A percentile compares a stretch with the other conserved stretches of the same genome.
These are phyloP conservation scores for Desmodesmus armatus DNA, from an alignment of 139 green algal genomes.

Conservation along the genomic window DNA sequence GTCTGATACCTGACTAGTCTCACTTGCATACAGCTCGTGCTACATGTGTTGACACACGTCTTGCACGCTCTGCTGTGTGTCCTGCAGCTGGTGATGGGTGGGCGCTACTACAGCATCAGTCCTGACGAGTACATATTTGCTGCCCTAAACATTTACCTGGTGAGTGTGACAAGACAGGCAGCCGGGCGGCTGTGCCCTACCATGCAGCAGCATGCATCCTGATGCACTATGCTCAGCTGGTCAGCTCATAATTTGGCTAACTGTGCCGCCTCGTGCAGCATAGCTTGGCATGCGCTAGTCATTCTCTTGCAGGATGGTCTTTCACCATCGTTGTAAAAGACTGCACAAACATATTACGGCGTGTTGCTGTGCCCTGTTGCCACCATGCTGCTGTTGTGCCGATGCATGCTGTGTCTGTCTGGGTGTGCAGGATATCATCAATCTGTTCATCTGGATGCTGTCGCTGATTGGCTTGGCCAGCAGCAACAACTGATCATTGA, in stretches of 20 bases:
- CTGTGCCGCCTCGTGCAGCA: neutral
- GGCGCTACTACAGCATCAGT: conserved; percentile 46
- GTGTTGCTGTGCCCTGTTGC: too few species aligned
- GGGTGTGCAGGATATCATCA: conserved; percentile 39
- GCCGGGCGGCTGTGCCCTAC: neutral
- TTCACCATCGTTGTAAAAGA: too few species aligned
- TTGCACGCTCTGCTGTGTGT: neutral
- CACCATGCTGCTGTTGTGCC: too few species aligned
- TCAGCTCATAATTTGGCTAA: neutral
- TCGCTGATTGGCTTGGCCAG: conserved; percentile 23
- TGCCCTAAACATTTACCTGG: conserved; percentile 48
- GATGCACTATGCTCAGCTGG: neutral
- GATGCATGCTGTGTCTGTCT: neutral
- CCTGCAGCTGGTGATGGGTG: conserved; percentile 71
- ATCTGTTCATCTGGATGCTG: conserved; percentile 42
- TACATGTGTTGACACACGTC: neutral
- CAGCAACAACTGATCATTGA: conserved; percentile 14
- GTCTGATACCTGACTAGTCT: too few species aligned
- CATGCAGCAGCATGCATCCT: neutral
- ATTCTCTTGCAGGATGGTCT: too few species aligned
- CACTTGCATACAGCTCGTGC: neutral
- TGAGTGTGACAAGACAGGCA: too few species aligned
- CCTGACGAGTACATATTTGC: conserved; percentile 72
- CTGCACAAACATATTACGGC: too few species aligned
- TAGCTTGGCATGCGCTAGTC: too few species aligned